Evolutionary conservation across 2,329 filamentous ascomycete genomes (phyloP), one percentile per base, ranked within the genome.

Genomic region (Hypoxylon sp.): DNA sequence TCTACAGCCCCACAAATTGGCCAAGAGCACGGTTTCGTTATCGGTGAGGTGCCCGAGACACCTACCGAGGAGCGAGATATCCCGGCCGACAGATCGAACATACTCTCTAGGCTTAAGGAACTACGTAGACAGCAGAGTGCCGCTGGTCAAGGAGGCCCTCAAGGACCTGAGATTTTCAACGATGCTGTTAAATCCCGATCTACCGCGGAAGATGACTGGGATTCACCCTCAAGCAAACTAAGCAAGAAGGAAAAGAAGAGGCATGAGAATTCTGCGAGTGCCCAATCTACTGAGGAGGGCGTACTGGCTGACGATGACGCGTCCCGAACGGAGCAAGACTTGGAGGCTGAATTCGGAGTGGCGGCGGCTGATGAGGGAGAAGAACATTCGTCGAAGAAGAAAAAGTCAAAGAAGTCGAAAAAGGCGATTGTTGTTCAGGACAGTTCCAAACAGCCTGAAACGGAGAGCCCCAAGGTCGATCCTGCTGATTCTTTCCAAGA

Each of bases 41-140:
- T 83, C 46, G 81, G 79, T 10, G 83, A 87, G 65, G 73, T 81
- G 10, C 67, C 69, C 2, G 79, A 81, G 11, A 82, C 79, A 7
- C 78, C 79, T 10, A 72, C 73, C 46, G 72, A 78, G 64, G 74
- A 79, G 70, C 70, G 71, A 56, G 71, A 75, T 2, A 63, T 68
- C 13, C 48, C 66, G 20, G 62, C 55, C 4, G 68, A 73, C 5
- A 66, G 69, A 10, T 69, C 71, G 13, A 68, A 74, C 28, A 64
- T 63, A 2, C 62, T 65, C 39, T 71, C 74, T 1, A 72, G 69
- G 51, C 61, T 70, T 4, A 74, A 73, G 50, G 72, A 75, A 67
- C 78, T 77, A 56, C 72, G 69, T 34, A 79, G 79, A 70, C 73
- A 76, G 48, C 77, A 79, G 37, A 81, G 81, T 67, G 73, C 75